These are phyloP conservation scores for Arachnopeziza araneosa DNA, from an alignment of 2,329 filamentous ascomycete genomes.

Conservation along the genomic window DNA sequence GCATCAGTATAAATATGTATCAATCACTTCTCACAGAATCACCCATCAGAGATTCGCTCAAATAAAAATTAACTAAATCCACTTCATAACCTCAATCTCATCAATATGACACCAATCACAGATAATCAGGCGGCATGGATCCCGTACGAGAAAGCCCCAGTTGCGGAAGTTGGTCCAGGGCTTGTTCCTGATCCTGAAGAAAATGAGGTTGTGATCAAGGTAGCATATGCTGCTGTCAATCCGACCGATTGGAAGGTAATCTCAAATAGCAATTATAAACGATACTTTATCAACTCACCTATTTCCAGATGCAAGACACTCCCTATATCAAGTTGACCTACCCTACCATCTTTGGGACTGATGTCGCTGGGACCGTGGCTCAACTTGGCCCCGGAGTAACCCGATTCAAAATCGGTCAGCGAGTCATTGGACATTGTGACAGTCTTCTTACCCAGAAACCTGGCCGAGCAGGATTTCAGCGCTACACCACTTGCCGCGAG, in stretches of 20 bases:
- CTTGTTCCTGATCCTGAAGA: conserved; percentile 29
- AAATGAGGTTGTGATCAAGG: conserved; percentile 33
- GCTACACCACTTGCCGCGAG: conserved; percentile 23
- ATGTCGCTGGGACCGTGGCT: conserved; percentile 25
- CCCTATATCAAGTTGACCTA: conserved; percentile 8
- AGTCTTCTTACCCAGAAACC: conserved; percentile 16
- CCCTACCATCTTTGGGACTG: conserved; percentile 23
- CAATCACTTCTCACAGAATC: too few relatives aligned
- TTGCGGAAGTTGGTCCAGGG: conserved; percentile 32
- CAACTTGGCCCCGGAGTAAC: conserved; percentile 40
- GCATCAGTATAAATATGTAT: not conserved
- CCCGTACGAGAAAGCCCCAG: conserved; percentile 26
- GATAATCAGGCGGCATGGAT: conserved; percentile 23
- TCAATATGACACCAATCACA: conserved; percentile 6
- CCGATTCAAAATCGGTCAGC: conserved; percentile 34
- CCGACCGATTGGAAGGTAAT: conserved; percentile 33
- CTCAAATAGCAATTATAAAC: not conserved
- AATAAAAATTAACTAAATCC: not conserved
- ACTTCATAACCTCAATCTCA: not conserved
- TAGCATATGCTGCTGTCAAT: conserved; percentile 35
- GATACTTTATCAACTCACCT: not conserved
- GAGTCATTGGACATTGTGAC: conserved; percentile 28
- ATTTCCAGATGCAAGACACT: conserved; percentile 15
- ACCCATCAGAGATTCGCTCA: too few relatives aligned
- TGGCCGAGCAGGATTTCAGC: conserved; percentile 29